Conservation (phyloP, 2,329 filamentous ascomycete genomes). For the Penicillium decumbens region DNA sequence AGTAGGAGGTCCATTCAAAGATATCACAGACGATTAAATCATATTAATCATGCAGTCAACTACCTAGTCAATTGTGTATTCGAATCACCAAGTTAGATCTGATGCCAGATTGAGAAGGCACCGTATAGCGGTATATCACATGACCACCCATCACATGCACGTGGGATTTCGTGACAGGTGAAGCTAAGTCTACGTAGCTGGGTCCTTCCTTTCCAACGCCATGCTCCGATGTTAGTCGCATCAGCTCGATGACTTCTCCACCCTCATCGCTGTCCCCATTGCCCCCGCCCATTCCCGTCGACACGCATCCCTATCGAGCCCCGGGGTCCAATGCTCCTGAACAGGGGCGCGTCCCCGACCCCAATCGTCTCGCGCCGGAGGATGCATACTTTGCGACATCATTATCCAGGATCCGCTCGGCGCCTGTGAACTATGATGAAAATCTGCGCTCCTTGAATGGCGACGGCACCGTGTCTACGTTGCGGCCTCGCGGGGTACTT, state of each 20-base stretch:
- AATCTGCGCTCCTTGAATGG: conserved; percentile 32
- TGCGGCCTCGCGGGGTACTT: conserved; percentile 40
- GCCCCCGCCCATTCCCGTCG: conserved; percentile 44
- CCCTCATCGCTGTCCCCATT: conserved; percentile 35
- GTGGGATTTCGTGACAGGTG: conserved; percentile 12
- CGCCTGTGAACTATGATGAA: conserved; percentile 37
- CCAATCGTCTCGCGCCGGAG: conserved; percentile 71
- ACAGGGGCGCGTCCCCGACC: conserved; percentile 48
- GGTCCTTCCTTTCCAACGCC: conserved; percentile 11
- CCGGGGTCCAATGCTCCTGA: conserved; percentile 34
- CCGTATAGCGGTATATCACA: conserved; percentile 2
- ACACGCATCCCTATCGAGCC: conserved; percentile 44
- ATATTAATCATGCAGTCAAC: no score
- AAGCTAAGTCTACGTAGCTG: background rate
- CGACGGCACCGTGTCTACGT: conserved; percentile 44
- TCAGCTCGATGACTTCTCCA: conserved; percentile 33
- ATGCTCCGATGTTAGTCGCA: conserved; percentile 29
- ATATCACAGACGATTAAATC: no score
- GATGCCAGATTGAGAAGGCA: background rate
- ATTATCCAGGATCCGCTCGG: conserved; percentile 52
- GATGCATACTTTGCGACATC: conserved; percentile 69
- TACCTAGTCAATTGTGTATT: no score
- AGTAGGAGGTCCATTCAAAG: no score
- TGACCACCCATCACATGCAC: conserved; percentile 7
- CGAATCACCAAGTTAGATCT: no score